Conservation (phyloP, 163 green algal species). For the Coccomyxa subellipsoidea region DNA sequence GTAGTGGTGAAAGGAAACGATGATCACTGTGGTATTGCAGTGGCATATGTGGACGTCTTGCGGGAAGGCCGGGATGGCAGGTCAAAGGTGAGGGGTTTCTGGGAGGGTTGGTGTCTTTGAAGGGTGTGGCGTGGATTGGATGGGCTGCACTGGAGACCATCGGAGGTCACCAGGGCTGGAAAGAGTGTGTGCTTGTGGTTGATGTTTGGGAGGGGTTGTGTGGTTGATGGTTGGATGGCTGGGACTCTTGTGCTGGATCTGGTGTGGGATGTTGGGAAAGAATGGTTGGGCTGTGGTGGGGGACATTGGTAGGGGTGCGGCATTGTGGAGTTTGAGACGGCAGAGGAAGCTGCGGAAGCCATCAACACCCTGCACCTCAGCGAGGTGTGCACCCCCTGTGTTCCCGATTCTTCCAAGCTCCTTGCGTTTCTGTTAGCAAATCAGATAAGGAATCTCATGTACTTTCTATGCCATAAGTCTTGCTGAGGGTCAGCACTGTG, state of each 20-base stretch:
- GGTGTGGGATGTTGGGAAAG: not conserved
- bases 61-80: conserved; percentile 1
- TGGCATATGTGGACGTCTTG: conserved; percentile 6
- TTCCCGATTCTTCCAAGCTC: no score
- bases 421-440: no score
- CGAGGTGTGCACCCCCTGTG: conserved; percentile 8
- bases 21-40: no score
- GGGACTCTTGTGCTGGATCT: not conserved
- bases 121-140: not conserved
- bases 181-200: not conserved
- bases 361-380: conserved; percentile 60
- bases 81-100: conserved; percentile 13
- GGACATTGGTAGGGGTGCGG: conserved; percentile 57
- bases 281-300: not conserved
- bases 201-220: not conserved
- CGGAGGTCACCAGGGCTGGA: not conserved
- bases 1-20: no score
- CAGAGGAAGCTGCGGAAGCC: conserved; percentile 54
- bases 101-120: not conserved
- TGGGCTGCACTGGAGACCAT: not conserved
- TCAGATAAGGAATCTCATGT: no score
- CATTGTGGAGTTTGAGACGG: conserved; percentile 74
- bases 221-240: not conserved
- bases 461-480: no score
- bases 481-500: no score